Evolutionary conservation across 352 stramenopile genomes (phyloP).

Genomic region (Pythium periplocum): DNA sequence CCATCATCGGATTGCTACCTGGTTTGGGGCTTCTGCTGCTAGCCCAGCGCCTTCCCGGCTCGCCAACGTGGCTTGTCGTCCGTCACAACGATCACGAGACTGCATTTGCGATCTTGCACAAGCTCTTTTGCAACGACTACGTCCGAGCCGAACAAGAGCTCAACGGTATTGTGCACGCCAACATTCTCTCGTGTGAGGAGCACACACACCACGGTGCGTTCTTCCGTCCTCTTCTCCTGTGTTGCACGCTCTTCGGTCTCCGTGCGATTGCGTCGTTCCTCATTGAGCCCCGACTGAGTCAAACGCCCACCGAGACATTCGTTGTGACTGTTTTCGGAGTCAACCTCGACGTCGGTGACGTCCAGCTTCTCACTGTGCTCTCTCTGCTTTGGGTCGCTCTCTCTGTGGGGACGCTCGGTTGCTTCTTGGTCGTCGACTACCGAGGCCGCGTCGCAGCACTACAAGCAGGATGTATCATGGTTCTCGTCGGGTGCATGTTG

Average conservation of each 20-base stretch:
- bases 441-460: conserved; percentile 44
- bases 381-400: conserved; percentile 36
- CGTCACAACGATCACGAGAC: conserved; percentile 64
- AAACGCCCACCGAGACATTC: conserved; percentile 32
- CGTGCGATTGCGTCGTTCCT: conserved; percentile 41
- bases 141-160: conserved; percentile 55
- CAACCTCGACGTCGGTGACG: conserved; percentile 42
- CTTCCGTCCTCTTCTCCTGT: conserved; percentile 62
- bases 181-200: conserved; percentile 48
- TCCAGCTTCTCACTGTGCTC: conserved; percentile 39
- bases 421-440: conserved; percentile 65
- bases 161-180: conserved; percentile 72
- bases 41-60: conserved; percentile 67
- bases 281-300: conserved; percentile 47
- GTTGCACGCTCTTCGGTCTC: conserved; percentile 39
- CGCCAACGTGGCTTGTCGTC: conserved; percentile 72
- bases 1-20: conserved; percentile 42
- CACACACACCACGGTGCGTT: conserved; percentile 56
- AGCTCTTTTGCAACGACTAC: conserved; percentile 47
- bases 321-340: conserved; percentile 60
- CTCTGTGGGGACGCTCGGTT: conserved; percentile 37
- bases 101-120: conserved; percentile 54
- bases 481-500: conserved; percentile 37
- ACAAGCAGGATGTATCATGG: conserved; percentile 55
- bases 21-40: conserved; percentile 48